Evolutionary conservation across 768 basidiomycete genomes (phyloP), one percentile per base, ranked within the genome.

Genomic region (Omphalotus guepiniiformis): DNA sequence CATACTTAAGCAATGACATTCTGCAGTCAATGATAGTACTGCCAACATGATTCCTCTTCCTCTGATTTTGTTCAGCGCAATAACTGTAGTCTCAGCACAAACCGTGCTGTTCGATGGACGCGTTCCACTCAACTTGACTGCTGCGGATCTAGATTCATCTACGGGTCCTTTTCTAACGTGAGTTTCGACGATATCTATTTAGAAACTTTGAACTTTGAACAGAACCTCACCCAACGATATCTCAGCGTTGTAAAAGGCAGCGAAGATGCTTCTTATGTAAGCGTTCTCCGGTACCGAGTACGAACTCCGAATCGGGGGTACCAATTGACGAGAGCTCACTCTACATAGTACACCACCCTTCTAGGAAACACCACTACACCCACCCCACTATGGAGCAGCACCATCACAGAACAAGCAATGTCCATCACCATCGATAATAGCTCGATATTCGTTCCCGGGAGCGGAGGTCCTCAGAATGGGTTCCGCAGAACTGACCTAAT

Each of bases 401-500:
- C 62, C 13, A 58, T 69, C 15, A 62, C 53, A 11, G 81, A 82
- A 48, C 79, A 83, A 60, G 62, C 69, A 0, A 62, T 83, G 42
- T 68, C 72, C 25, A 65, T 78, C 43, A 65, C 72, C 2, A 80
- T 85, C 42, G 79, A 81, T 56, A 78, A 80, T 59, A 71, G 65
- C 43, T 79, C 79, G 27, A 62, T 82, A 36, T 83, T 83, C 53
- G 56, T 72, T 26, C 76, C 81, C 0, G 80, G 79, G 3, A 63
- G 72, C 13, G 64, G 62, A 0, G 51, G 58, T 3, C 75, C 78
- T 0, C 80, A 83, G 57, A 63, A 59, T 35, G 80, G 80, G 6
- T 83, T 82, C 64, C 70, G 79, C 13, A 71, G 79, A 25, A 79
- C 79, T 1, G 82, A 83, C 48, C 56, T 84, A 48, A 79, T 83